A percentile compares a stretch with the other conserved stretches of the same genome.
phyloP scores from a whole-genome alignment of 768 basidiomycete species.

The Kwoniella dejecticola region DNA sequence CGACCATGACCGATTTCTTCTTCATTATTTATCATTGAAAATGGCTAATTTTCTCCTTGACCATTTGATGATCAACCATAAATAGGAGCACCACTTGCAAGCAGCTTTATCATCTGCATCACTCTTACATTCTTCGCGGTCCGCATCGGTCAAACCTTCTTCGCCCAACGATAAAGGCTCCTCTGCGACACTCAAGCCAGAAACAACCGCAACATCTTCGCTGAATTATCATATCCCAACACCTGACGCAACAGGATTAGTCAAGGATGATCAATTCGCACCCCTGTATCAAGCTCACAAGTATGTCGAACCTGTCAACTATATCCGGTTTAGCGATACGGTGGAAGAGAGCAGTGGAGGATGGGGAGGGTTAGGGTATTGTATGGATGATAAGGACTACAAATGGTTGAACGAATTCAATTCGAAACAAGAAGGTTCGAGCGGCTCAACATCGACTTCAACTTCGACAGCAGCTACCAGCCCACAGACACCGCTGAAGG shows the following conservation, averaged over 20 bases:
- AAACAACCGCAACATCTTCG: conserved; percentile 53
- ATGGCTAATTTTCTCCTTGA: neutral
- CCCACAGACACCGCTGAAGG: conserved; percentile 15
- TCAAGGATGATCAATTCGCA: conserved; percentile 67
- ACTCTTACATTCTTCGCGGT: conserved; percentile 54
- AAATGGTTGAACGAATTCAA: conserved; percentile 94
- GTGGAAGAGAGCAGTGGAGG: conserved; percentile 69
- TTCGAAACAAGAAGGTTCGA: conserved; percentile 67
- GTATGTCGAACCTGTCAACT: conserved; percentile 77
- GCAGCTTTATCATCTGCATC: conserved; percentile 57
- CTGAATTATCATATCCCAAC: conserved; percentile 76
- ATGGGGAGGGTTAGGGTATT: conserved; percentile 77
- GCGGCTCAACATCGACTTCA: conserved; percentile 11
- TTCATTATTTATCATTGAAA: neutral
- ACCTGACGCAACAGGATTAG: conserved; percentile 80
- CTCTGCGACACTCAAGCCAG: conserved; percentile 29
- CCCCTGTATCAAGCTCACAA: conserved; percentile 68
- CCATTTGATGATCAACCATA: no score
- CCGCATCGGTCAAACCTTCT: conserved; percentile 35
- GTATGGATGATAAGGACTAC: conserved; percentile 93
- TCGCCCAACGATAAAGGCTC: conserved; percentile 29
- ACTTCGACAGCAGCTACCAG: neutral
- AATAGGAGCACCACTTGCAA: conserved; percentile 59
- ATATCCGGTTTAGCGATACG: conserved; percentile 78
- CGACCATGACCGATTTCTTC: conserved; percentile 10